Conservation (phyloP, 805 yeast species). For the Candida pseudofarinosa region DNA sequence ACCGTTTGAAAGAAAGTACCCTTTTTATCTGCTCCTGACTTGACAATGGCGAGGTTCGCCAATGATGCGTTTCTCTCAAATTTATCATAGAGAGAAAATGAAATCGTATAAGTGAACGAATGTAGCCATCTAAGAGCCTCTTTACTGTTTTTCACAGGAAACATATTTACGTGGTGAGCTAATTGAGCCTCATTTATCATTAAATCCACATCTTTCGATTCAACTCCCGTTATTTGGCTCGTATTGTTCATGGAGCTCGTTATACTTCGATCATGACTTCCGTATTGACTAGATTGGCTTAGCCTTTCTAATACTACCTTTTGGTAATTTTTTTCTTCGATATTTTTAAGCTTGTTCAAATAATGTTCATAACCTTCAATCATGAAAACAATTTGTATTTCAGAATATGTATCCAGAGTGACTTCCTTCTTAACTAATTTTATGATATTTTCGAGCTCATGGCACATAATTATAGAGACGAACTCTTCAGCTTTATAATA, state of each 20-base stretch:
- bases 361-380: constrained; percentile 48
- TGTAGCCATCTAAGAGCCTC: constrained; percentile 53
- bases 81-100: constrained; percentile 51
- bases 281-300: constrained; percentile 4
- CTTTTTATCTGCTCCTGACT: constrained; percentile 47
- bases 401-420: background rate
- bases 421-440: constrained; percentile 1
- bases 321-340: constrained; percentile 45
- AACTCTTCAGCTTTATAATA: constrained; percentile 47
- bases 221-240: background rate
- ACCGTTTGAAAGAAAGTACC: constrained; percentile 49
- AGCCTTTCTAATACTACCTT: constrained; percentile 24
- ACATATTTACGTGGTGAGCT: constrained; percentile 44
- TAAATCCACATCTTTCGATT: constrained; percentile 33
- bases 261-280: constrained; percentile 4
- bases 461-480: constrained; percentile 16
- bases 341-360: constrained; percentile 38
- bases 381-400: constrained; percentile 22
- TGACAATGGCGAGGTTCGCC: constrained; percentile 51
- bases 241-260: background rate
- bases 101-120: constrained; percentile 54
- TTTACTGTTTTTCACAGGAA: constrained; percentile 42
- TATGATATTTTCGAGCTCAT: constrained; percentile 6
- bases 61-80: constrained; percentile 50
- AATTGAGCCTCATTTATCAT: constrained; percentile 45